A percentile compares a stretch with the other conserved stretches of the same genome.
These are phyloP conservation scores for Cicer arietinum DNA, from an alignment of 306 rosid species.

Conservation along the genomic window DNA sequence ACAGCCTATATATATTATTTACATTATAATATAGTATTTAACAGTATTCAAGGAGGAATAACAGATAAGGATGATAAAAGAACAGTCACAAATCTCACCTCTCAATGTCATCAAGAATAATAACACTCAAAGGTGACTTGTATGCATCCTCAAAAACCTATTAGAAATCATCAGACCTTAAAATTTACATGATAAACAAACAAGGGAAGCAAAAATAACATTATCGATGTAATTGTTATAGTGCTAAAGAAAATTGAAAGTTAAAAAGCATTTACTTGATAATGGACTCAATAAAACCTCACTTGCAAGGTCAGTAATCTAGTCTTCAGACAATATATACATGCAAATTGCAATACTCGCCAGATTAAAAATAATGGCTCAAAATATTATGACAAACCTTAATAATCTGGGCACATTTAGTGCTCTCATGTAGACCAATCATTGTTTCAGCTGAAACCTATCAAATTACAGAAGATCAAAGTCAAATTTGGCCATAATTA, in stretches of 20 bases:
- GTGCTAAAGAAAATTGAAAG: conserved; percentile 23
- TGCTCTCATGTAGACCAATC: conserved; percentile 97
- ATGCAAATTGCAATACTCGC: background rate
- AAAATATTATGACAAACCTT: conserved; percentile 71
- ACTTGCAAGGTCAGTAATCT: conserved; percentile 28
- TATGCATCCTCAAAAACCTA: conserved; percentile 99
- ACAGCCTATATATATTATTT: too few species aligned
- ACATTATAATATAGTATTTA: too few species aligned
- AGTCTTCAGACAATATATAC: conserved; percentile 16
- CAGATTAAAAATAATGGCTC: conserved; percentile 37
- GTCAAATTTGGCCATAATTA: conserved; percentile 34
- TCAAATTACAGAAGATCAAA: conserved; percentile 37
- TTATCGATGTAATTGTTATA: background rate
- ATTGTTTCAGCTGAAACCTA: conserved; percentile 93
- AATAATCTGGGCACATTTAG: conserved; percentile 87
- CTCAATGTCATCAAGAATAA: conserved; percentile 96
- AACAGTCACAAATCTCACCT: conserved; percentile 57
- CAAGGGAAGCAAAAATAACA: conserved; percentile 34
- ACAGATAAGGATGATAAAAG: conserved; percentile 40
- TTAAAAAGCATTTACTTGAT: conserved; percentile 36
- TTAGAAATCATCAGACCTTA: conserved; percentile 38
- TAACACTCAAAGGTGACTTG: conserved; percentile 94
- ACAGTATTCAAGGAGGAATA: conserved; percentile 12
- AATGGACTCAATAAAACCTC: conserved; percentile 39
- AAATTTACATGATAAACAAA: conserved; percentile 35